A percentile compares a stretch with the other conserved stretches of the same genome.
phyloP scores from a whole-genome alignment of 257 asterid species.

The Jaltomata sinuosa region DNA sequence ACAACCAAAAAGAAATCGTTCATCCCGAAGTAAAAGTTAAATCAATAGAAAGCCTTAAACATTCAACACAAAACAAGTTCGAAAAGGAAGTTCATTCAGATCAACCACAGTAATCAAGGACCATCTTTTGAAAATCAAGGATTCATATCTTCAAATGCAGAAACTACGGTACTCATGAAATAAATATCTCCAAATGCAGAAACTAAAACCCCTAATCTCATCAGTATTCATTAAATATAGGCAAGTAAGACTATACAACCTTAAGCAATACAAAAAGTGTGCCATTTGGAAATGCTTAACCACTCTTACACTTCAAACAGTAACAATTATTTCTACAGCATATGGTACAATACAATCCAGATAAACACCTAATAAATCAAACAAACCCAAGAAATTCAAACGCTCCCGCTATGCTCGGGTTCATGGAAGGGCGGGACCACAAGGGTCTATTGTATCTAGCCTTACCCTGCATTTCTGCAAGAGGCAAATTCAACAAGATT shows the following conservation, averaged over 20 bases:
- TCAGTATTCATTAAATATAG: background rate
- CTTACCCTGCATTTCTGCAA: no score
- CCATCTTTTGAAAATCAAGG: background rate
- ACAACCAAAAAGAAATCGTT: background rate
- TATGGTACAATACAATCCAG: no score
- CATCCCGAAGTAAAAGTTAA: background rate
- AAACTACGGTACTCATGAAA: background rate
- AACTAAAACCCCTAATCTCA: background rate
- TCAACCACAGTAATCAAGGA: background rate
- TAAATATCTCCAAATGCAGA: background rate
- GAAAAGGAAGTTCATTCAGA: background rate
- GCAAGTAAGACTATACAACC: background rate
- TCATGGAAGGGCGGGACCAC: no score
- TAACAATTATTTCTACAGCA: background rate
- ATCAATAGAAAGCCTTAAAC: background rate
- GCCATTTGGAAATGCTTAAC: background rate
- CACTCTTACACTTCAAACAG: slow-evolving; percentile 4
- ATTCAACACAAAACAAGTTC: background rate
- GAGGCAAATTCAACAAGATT: background rate
- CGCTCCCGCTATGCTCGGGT: no score
- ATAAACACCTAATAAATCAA: no score
- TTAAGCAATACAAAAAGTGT: background rate
- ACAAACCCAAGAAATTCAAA: no score
- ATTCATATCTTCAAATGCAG: background rate
- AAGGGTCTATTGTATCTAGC: no score